These are phyloP conservation scores for Talaromyces borbonicus DNA, from an alignment of 495 filamentous ascomycete species.

Conservation along the genomic window DNA sequence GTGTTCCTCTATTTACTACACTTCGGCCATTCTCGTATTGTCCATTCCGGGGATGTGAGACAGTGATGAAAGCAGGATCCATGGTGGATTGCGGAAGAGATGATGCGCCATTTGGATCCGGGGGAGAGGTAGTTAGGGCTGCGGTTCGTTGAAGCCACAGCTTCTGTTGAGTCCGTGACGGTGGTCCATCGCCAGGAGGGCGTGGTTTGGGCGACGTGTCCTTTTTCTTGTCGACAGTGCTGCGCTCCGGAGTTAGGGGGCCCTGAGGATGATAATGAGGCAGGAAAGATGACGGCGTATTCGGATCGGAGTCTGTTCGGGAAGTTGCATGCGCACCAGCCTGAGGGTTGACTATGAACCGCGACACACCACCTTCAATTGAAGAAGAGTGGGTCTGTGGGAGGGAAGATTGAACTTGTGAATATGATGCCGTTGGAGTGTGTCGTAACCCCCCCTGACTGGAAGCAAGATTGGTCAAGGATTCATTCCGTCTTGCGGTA, in stretches of 20 bases:
- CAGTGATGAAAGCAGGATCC: conserved; percentile 24
- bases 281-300: conserved; percentile 39
- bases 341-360: conserved; percentile 33
- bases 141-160: conserved; percentile 41
- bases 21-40: conserved; percentile 25
- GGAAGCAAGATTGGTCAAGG: conserved; percentile 27
- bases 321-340: conserved; percentile 21
- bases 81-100: conserved; percentile 22
- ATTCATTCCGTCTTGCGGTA: conserved; percentile 26
- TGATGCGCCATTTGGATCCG: conserved; percentile 29
- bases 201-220: conserved; percentile 26
- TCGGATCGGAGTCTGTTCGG: conserved; percentile 38
- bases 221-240: conserved; percentile 11
- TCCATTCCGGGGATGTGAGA: conserved; percentile 15
- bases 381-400: conserved; percentile 34
- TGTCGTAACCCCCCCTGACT: conserved; percentile 28
- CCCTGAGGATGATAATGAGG: conserved; percentile 40
- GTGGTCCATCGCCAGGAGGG: conserved; percentile 25
- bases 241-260: conserved; percentile 29
- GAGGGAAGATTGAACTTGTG: conserved; percentile 17
- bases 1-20: conserved; percentile 23
- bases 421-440: conserved; percentile 18
- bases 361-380: conserved; percentile 39
- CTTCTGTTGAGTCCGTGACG: conserved; percentile 39
- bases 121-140: conserved; percentile 37